Evolutionary conservation across 192 early-diverging fungal genomes (phyloP).

Genomic region (Coemansia nantahalensis): DNA sequence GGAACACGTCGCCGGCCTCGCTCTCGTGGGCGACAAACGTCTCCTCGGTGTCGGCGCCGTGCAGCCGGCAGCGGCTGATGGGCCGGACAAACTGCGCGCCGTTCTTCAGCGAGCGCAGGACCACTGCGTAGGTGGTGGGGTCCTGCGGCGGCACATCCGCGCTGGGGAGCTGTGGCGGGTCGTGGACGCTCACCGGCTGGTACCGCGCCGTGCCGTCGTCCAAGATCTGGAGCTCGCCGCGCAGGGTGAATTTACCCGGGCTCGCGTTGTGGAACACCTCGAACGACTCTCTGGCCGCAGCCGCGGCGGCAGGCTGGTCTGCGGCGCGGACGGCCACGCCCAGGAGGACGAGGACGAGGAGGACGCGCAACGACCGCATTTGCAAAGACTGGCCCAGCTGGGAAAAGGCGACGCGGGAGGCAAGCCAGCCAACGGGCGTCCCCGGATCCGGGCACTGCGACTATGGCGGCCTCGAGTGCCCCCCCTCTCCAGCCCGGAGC

Average conservation of each 20-base stretch:
- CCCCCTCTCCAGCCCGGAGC: no score
- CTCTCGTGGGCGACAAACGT: conserved; percentile 36
- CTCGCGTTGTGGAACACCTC: conserved; percentile 30
- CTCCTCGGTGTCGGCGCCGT: conserved; percentile 23
- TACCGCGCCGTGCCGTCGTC: conserved; percentile 35
- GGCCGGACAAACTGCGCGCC: conserved; percentile 16
- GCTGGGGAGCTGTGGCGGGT: conserved; percentile 9
- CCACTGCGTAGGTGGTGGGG: conserved; percentile 15
- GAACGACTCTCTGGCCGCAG: conserved; percentile 14
- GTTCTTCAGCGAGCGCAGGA: conserved; percentile 20
- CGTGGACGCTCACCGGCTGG: conserved; percentile 13
- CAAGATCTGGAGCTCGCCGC: conserved; percentile 33
- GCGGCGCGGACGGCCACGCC: background rate
- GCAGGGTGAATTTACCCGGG: conserved; percentile 21
- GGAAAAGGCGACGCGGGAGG: no score
- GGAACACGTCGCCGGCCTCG: conserved; percentile 23
- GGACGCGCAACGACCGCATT: no score
- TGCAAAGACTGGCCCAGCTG: no score
- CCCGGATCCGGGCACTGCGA: no score
- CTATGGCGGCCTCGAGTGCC: no score
- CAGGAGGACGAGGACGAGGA: no score
- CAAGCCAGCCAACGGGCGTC: no score
- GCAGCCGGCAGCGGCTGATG: conserved; percentile 22
- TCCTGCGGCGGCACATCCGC: background rate
- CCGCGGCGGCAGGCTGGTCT: background rate